Conservation (phyloP, 148 eudicot genomes). For the Diospyros kaki region DNA sequence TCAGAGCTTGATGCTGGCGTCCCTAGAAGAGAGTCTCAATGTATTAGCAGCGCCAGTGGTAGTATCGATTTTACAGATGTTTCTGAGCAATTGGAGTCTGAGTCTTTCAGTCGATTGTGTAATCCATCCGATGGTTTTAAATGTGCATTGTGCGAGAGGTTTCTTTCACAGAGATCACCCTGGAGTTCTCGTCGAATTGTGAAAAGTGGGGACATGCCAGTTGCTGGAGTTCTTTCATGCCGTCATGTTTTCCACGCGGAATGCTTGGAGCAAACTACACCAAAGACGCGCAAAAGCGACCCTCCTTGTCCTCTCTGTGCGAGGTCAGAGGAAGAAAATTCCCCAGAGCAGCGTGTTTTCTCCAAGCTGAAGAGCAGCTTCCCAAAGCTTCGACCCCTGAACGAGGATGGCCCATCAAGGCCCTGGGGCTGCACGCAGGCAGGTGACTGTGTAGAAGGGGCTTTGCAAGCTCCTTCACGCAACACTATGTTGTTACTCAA, state of each 20-base stretch:
- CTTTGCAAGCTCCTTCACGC: slow-evolving; percentile 51
- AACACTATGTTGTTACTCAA: slow-evolving; percentile 59
- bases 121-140: slow-evolving; percentile 33
- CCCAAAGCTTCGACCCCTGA: slow-evolving; percentile 45
- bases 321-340: slow-evolving; percentile 42
- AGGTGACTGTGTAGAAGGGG: slow-evolving; percentile 87
- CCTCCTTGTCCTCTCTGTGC: slow-evolving; percentile 91
- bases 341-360: slow-evolving; percentile 41
- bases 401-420: slow-evolving; percentile 68
- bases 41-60: slow-evolving; percentile 63
- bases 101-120: slow-evolving; percentile 28
- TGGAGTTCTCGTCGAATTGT: slow-evolving; percentile 85
- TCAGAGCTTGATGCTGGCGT: slow-evolving; percentile 35
- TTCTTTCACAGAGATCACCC: slow-evolving; percentile 90
- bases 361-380: slow-evolving; percentile 45
- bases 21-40: slow-evolving; percentile 43
- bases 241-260: slow-evolving; percentile 93
- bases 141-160: slow-evolving; percentile 78
- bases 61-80: slow-evolving; percentile 59
- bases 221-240: slow-evolving; percentile 79
- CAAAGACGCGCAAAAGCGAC: slow-evolving; percentile 61
- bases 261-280: slow-evolving; percentile 85
- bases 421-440: slow-evolving; percentile 80
- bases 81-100: slow-evolving; percentile 46
- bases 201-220: slow-evolving; percentile 84